Conservation (phyloP, 2,329 filamentous ascomycete species). For the Talaromyces sp. region DNA sequence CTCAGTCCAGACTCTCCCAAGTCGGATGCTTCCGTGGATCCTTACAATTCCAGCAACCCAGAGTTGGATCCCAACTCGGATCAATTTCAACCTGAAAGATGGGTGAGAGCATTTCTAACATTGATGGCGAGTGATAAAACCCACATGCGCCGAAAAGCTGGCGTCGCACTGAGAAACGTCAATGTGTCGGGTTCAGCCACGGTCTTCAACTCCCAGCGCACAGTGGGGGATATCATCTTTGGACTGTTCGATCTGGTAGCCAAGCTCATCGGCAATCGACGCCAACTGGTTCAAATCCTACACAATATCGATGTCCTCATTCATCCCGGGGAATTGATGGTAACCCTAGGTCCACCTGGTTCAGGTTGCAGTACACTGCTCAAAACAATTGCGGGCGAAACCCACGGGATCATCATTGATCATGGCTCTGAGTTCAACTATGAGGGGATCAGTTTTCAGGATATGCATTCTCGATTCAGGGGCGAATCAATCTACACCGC, state of each 20-base stretch:
- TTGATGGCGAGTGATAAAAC: neutral
- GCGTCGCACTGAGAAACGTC: neutral
- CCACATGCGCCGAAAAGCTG: neutral
- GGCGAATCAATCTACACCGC: constrained; percentile 82
- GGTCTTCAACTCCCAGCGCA: neutral
- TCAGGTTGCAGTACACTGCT: neutral
- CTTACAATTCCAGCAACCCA: neutral
- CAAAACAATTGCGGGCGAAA: constrained; percentile 1
- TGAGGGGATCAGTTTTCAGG: constrained; percentile 41
- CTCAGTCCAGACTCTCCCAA: neutral
- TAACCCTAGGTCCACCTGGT: neutral
- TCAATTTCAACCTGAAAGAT: neutral
- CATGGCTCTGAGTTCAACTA: constrained; percentile 2
- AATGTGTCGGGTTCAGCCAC: neutral
- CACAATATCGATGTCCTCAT: neutral
- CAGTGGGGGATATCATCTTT: neutral
- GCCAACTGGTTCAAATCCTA: neutral
- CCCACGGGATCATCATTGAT: constrained; percentile 1
- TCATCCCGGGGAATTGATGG: neutral
- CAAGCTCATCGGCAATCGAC: neutral
- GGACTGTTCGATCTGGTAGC: neutral
- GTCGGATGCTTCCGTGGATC: neutral
- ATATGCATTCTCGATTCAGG: constrained; percentile 74
- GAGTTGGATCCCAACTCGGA: neutral
- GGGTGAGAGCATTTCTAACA: neutral